Evolutionary conservation across 1,284 basidiomycete genomes (phyloP).

Genomic region (Microbotryomycetes sp.): DNA sequence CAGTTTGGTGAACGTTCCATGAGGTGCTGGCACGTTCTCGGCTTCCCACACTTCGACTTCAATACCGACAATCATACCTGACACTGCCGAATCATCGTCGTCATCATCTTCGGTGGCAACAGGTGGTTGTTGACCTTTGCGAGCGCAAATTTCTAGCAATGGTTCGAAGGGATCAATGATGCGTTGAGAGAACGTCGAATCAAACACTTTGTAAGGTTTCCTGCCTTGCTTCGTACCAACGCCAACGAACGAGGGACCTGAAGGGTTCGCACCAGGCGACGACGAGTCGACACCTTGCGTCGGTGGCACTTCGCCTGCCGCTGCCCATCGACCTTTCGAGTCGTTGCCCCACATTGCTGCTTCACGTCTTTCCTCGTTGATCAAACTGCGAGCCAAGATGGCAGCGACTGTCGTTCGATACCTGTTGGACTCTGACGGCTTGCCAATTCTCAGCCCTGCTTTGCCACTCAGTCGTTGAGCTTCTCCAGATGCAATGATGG

Average conservation of each 20-base stretch:
- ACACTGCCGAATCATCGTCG: constrained; percentile 10
- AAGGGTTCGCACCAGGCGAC: neutral
- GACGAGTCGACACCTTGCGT: constrained; percentile 1
- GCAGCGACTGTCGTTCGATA: constrained; percentile 14
- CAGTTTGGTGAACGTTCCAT: neutral
- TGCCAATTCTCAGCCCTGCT: constrained; percentile 11
- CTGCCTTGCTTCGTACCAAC: constrained; percentile 9
- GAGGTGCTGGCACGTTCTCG: neutral
- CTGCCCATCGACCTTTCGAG: neutral
- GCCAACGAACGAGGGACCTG: constrained; percentile 9
- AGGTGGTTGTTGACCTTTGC: constrained; percentile 21
- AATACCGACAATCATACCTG: constrained; percentile 25
- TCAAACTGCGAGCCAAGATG: constrained; percentile 19
- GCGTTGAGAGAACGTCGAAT: constrained; percentile 27
- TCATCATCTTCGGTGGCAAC: constrained; percentile 1
- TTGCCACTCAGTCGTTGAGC: constrained; percentile 13
- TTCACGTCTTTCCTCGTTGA: constrained; percentile 15
- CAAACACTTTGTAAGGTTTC: constrained; percentile 33
- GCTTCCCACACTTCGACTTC: constrained; percentile 26
- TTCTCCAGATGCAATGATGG: constrained; percentile 20
- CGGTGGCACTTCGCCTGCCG: neutral
- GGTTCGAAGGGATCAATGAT: constrained; percentile 32
- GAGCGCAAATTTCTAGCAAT: constrained; percentile 26
- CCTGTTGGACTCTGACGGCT: constrained; percentile 12
- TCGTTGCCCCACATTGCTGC: constrained; percentile 9